Base-by-base conservation (phyloP, 2,329 filamentous ascomycete genomes). In the Cordyceps cateniannulata region DNA sequence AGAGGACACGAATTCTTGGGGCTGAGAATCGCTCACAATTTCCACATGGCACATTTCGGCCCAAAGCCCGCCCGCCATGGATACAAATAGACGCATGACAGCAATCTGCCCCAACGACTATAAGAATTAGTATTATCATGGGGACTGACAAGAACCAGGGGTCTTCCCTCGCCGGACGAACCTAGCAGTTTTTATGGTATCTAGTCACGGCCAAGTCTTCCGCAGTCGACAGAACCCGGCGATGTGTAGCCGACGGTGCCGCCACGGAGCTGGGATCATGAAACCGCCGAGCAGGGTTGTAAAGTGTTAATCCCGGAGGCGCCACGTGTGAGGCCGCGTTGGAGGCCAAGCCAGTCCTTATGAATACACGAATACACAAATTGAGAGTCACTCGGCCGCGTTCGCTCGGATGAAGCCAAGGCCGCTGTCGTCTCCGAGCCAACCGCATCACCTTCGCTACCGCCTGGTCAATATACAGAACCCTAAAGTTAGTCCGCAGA, bases 221-320 rank as follows among this genome's bases (percentile, higher is more conserved):
- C 16, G 47, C 7, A 25, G 16, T 20, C 40, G 7, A 24, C 7
- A 25, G 3, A 25, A n/a, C 49, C 29, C 29, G 16, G 49, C 20
- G 35, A 59, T 51, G 24, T 51, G 45, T 35, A 32, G 56, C 50
- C 47, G 24, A 50, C 56, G 25, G 24, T 42, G 44, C 56, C 56
- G 47, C 56, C 56, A 59, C 56, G 1, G 2, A n/a, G 25, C 56
- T 14, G 32, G 56, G 56, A 44, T 59, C 45, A 51, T 59, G 47
- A 59, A 59, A 59, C 56, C 44, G 44, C 54, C 45, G n/a, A 44
- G 22, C 56, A 32, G 42, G 56, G 35, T 40, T 59, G 32, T 12
- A 16, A 29, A 27, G 32, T 10, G 9, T 20, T n/a, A 16, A 59
- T 59, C 56, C 56, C 47, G 35, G 56, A 35, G 47, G 24, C 47